These are phyloP conservation scores for Gleditsia sinensis DNA, from an alignment of 306 rosid species.

Conservation along the genomic window DNA sequence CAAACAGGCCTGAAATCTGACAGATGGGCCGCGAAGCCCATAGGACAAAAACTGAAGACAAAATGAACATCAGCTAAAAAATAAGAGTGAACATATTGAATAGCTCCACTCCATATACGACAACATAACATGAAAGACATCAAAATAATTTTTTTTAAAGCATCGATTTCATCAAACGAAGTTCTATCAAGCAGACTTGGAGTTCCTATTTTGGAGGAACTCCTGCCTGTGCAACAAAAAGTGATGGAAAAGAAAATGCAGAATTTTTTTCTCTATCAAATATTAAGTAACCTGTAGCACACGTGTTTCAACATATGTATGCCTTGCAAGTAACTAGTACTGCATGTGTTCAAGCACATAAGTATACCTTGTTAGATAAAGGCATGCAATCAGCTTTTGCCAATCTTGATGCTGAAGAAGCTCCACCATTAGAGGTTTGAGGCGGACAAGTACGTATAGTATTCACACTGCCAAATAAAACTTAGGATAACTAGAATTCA, in stretches of 20 bases:
- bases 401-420: conserved; percentile 69
- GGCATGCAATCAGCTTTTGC: conserved; percentile 78
- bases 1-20: conserved; percentile 24
- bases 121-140: not conserved
- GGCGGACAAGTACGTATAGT: conserved; percentile 97
- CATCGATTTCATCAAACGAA: no score
- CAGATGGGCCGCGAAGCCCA: conserved; percentile 9
- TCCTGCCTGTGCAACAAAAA: conserved; percentile 6
- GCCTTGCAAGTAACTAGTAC: conserved; percentile 40
- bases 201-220: conserved; percentile 8
- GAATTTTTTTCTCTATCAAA: not conserved
- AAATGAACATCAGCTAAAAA: conserved; percentile 20
- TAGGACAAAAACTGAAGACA: conserved; percentile 18
- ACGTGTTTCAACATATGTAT: not conserved
- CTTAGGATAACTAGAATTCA: conserved; percentile 22
- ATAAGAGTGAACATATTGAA: conserved; percentile 10
- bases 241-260: conserved; percentile 5
- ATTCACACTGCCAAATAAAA: conserved; percentile 74
- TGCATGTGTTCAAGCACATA: not conserved
- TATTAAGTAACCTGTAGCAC: conserved; percentile 19
- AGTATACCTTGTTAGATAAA: conserved; percentile 75
- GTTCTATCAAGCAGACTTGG: conserved; percentile 7
- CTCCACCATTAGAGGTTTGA: conserved; percentile 68
- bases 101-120: not conserved
- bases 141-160: no score